phyloP scores from a whole-genome alignment of 176 grass and related monocot genomes.

The Alopecurus myosuroides region DNA sequence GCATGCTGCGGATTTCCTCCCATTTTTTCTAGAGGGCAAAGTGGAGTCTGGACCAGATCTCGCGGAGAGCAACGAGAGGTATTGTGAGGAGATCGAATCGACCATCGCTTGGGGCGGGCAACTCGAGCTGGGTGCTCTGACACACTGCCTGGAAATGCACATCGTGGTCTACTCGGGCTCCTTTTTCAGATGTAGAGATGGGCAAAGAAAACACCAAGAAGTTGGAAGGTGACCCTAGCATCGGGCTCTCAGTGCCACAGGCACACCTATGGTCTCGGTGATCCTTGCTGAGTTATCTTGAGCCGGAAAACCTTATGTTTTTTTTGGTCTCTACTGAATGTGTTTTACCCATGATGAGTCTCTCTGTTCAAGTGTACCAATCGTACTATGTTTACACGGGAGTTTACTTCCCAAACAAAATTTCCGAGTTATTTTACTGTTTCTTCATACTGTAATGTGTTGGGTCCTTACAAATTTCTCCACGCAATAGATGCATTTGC shows the following conservation, averaged over 20 bases:
- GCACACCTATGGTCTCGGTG: conserved; percentile 92
- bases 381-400: conserved; percentile 18
- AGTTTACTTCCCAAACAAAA: conserved; percentile 35
- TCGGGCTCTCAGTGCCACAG: conserved; percentile 82
- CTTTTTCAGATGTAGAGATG: conserved; percentile 98
- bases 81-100: conserved; percentile 67
- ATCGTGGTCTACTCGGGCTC: conserved; percentile 85
- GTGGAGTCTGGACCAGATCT: conserved; percentile 42
- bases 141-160: conserved; percentile 81
- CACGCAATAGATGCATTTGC: background rate
- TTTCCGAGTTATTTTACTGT: conserved; percentile 11
- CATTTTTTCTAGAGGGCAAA: conserved; percentile 90
- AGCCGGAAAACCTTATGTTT: background rate
- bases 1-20: conserved; percentile 55
- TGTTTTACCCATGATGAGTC: conserved; percentile 18
- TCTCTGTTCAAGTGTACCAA: conserved; percentile 26
- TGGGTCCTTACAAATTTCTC: background rate
- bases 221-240: conserved; percentile 38
- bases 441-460: background rate
- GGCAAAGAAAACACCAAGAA: conserved; percentile 77
- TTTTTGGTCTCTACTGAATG: conserved; percentile 12
- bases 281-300: conserved; percentile 31
- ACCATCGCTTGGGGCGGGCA: conserved; percentile 93
- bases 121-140: conserved; percentile 82
- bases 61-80: conserved; percentile 58